These are phyloP conservation scores for Starmerella bombi DNA, from an alignment of 805 yeast genomes.

Conservation along the genomic window DNA sequence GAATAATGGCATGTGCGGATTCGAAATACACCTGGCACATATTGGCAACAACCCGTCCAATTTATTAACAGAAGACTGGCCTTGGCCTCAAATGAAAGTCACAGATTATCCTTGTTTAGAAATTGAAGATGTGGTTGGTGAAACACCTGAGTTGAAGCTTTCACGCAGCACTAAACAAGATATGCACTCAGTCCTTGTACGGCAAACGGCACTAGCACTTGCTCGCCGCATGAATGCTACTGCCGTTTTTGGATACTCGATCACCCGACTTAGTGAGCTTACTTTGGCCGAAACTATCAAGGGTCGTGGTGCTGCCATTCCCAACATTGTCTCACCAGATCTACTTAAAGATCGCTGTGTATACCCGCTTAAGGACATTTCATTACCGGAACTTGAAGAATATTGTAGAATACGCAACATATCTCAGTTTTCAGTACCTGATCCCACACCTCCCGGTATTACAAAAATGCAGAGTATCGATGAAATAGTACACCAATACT, in stretches of 20 bases:
- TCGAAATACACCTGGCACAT: slow-evolving; percentile 40
- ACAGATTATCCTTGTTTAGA: background rate
- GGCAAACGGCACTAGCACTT: slow-evolving; percentile 35
- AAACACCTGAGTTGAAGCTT: slow-evolving; percentile 11
- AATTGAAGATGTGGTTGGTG: background rate
- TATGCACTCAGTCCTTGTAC: slow-evolving; percentile 36
- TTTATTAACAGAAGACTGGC: slow-evolving; percentile 19
- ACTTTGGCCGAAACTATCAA: slow-evolving; percentile 68
- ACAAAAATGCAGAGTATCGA: slow-evolving; percentile 68
- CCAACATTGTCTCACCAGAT: slow-evolving; percentile 26
- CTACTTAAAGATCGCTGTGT: slow-evolving; percentile 21
- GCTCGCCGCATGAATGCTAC: slow-evolving; percentile 38
- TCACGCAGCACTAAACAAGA: slow-evolving; percentile 54
- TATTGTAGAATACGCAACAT: slow-evolving; percentile 38
- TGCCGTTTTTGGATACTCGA: slow-evolving; percentile 57
- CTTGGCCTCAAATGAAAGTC: slow-evolving; percentile 12
- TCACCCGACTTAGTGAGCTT: slow-evolving; percentile 72
- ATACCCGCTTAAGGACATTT: slow-evolving; percentile 64
- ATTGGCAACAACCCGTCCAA: slow-evolving; percentile 21
- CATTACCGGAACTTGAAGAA: slow-evolving; percentile 51
- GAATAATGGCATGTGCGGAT: slow-evolving; percentile 59
- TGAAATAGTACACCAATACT: slow-evolving; percentile 64
- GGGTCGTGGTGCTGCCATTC: slow-evolving; percentile 68
- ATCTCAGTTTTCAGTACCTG: slow-evolving; percentile 24
- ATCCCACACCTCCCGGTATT: slow-evolving; percentile 29